These are phyloP conservation scores for Xylariaceae sp. DNA, from an alignment of 2,329 filamentous ascomycete species.

Conservation along the genomic window DNA sequence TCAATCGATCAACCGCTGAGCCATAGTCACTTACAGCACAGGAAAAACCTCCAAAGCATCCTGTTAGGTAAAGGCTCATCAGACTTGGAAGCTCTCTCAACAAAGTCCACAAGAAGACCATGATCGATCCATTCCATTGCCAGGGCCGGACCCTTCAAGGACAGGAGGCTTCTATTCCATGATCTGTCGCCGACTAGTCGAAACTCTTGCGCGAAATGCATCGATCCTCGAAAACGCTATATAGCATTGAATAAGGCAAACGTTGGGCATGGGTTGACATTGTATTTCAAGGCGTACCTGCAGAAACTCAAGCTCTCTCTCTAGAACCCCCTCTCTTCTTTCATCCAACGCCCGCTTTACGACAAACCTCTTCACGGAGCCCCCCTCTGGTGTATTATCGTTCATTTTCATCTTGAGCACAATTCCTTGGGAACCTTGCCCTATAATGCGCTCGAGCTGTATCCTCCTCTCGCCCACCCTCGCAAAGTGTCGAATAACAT, in stretches of 20 bases:
- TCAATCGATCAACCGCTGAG: not conserved
- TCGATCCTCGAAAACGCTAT: constrained; percentile 8
- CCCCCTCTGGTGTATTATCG: not conserved
- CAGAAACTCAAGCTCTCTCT: constrained; percentile 3
- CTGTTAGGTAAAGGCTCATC: constrained; percentile 12
- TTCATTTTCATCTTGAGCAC: constrained; percentile 7
- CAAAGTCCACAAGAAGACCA: constrained; percentile 7
- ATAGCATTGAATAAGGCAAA: constrained; percentile 1
- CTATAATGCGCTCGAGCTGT: constrained; percentile 6
- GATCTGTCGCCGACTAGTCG: not conserved
- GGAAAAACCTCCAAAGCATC: constrained; percentile 15
- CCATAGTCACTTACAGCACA: constrained; percentile 7
- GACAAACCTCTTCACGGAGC: constrained; percentile 5
- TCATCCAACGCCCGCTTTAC: constrained; percentile 6
- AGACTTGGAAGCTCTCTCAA: constrained; percentile 5
- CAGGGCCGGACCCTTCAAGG: constrained; percentile 2
- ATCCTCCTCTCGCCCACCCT: constrained; percentile 3
- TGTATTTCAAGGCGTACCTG: constrained; percentile 1
- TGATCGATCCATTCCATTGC: constrained; percentile 13
- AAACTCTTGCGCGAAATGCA: constrained; percentile 9
- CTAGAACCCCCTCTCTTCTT: not conserved
- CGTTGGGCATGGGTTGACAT: not conserved
- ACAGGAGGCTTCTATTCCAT: not conserved
- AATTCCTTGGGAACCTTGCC: constrained; percentile 7
- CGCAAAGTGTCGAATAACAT: constrained; percentile 2